These are phyloP conservation scores for Angophora floribunda DNA, from an alignment of 345 rosid species.

Conservation along the genomic window DNA sequence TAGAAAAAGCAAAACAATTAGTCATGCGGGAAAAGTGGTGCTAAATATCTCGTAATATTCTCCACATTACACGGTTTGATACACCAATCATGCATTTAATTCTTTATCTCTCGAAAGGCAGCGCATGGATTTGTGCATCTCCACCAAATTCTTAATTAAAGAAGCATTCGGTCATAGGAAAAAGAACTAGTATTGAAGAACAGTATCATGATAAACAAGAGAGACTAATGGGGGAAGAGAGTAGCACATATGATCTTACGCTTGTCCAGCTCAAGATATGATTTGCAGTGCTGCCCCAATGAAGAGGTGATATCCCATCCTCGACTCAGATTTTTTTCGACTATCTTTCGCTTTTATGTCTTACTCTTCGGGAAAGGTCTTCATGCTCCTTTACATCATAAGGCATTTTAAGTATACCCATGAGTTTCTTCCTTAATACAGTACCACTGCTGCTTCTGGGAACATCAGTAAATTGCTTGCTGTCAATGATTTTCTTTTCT, in stretches of 20 bases:
- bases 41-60: neutral
- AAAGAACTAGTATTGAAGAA: neutral
- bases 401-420: constrained; percentile 32
- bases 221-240: neutral
- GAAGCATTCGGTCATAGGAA: neutral
- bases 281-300: constrained; percentile 2
- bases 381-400: constrained; percentile 27
- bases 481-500: constrained; percentile 15
- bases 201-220: neutral
- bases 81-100: neutral
- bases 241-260: constrained; percentile 15
- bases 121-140: neutral
- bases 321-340: constrained; percentile 13
- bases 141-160: neutral
- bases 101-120: neutral
- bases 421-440: constrained; percentile 37
- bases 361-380: constrained; percentile 11
- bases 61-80: neutral
- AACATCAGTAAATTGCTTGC: neutral
- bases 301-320: constrained; percentile 13
- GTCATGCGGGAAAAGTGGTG: neutral
- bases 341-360: constrained; percentile 4
- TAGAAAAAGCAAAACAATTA: neutral
- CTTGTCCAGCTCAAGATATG: constrained; percentile 36
- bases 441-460: constrained; percentile 6